Conservation (phyloP, 805 yeast genomes). For the Metschnikowia dekortorum region DNA sequence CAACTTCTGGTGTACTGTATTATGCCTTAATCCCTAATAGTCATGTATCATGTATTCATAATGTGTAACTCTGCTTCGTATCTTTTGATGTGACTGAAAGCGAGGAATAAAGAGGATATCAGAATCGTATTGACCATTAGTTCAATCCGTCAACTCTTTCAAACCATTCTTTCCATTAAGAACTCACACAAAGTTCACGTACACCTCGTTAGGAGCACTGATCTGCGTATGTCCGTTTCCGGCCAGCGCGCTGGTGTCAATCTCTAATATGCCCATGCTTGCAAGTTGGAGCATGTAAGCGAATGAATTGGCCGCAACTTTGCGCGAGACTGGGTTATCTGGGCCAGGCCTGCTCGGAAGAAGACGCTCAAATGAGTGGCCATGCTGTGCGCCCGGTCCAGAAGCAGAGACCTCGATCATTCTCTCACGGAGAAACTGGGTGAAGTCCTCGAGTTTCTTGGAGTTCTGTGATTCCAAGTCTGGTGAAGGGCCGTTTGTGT, state of each 20-base stretch:
- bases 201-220: background rate
- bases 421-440: conserved; percentile 9
- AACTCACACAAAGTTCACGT: background rate
- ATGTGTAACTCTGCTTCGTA: too few species aligned
- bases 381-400: background rate
- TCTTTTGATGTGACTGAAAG: too few species aligned
- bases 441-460: conserved; percentile 5
- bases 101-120: too few species aligned
- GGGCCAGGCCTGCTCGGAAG: conserved; percentile 7
- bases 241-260: background rate
- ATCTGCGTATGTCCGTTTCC: background rate
- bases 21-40: conserved; percentile 1
- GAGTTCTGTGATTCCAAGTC: background rate
- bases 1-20: conserved; percentile 2
- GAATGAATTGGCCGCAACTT: conserved; percentile 15
- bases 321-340: conserved; percentile 5
- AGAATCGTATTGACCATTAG: too few species aligned
- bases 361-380: conserved; percentile 7
- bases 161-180: background rate
- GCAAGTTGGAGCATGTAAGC: conserved; percentile 15
- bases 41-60: background rate
- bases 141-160: background rate
- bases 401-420: conserved; percentile 1
- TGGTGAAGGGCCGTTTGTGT: background rate
- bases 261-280: background rate